Percentiles rank a stretch among this genome's conserved stretches.
phyloP scores from a whole-genome alignment of 169 alveolate genomes.

The Theileria orientalis region DNA sequence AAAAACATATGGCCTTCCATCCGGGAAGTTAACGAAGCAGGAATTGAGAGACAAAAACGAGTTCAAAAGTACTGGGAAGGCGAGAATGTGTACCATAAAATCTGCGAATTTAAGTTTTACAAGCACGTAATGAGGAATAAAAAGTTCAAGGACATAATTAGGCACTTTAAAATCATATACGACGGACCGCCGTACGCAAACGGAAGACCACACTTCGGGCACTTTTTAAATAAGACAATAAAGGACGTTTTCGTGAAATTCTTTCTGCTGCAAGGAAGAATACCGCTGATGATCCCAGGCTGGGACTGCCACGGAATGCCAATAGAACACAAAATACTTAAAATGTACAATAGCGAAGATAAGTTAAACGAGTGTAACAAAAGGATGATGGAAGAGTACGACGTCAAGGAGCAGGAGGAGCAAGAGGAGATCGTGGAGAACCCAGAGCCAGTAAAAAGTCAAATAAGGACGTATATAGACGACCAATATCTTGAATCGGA shows the following conservation, averaged over 20 bases:
- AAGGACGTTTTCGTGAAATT: slow-evolving; percentile 80
- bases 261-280: slow-evolving; percentile 67
- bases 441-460: background rate
- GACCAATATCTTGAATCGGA: background rate
- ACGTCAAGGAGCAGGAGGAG: background rate
- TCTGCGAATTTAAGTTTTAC: slow-evolving; percentile 25
- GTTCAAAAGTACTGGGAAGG: slow-evolving; percentile 62
- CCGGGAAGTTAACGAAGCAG: slow-evolving; percentile 30
- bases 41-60: slow-evolving; percentile 51
- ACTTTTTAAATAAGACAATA: slow-evolving; percentile 80
- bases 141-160: background rate
- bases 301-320: slow-evolving; percentile 91
- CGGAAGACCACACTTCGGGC: slow-evolving; percentile 86
- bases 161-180: slow-evolving; percentile 52
- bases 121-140: background rate
- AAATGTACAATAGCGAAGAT: slow-evolving; percentile 45
- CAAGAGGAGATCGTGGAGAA: background rate
- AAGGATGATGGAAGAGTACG: background rate
- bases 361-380: slow-evolving; percentile 7
- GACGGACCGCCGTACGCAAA: slow-evolving; percentile 92
- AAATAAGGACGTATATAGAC: background rate
- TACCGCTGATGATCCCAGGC: slow-evolving; percentile 81
- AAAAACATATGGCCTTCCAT: slow-evolving; percentile 50
- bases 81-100: slow-evolving; percentile 34
- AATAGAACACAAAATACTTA: slow-evolving; percentile 76